Evolutionary conservation across 1,284 basidiomycete genomes (phyloP).

Genomic region (Cutaneotrichosporon mucoides): DNA sequence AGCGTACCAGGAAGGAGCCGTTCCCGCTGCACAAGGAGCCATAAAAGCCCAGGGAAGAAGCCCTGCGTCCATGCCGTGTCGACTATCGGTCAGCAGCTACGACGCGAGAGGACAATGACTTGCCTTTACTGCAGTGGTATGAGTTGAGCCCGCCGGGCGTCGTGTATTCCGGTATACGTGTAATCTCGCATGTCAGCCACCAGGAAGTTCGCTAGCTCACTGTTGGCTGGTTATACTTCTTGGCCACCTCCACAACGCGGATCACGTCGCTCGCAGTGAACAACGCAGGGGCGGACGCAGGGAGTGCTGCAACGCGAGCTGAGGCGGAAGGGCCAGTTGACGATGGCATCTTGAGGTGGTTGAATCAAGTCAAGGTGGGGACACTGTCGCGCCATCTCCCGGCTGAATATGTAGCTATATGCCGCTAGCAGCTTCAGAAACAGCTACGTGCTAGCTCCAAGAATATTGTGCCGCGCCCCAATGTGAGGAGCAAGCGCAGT

Average conservation of each 20-base stretch:
- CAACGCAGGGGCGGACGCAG: constrained; percentile 5
- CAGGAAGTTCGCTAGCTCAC: constrained; percentile 12
- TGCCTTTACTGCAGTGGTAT: constrained; percentile 29
- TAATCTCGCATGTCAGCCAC: constrained; percentile 17
- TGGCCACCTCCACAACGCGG: constrained; percentile 34
- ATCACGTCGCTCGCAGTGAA: constrained; percentile 18
- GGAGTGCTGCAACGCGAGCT: constrained; percentile 5
- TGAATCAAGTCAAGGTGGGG: too few species aligned
- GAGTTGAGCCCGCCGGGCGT: constrained; percentile 27
- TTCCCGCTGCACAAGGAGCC: constrained; percentile 33
- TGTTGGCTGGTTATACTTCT: constrained; percentile 29
- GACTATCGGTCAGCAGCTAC: background rate
- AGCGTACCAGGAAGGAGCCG: constrained; percentile 22
- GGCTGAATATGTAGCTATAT: too few species aligned
- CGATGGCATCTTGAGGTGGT: background rate
- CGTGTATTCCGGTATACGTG: constrained; percentile 35
- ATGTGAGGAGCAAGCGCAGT: too few species aligned
- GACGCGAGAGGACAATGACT: too few species aligned
- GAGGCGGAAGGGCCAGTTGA: background rate
- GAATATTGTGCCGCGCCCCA: too few species aligned
- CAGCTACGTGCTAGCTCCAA: too few species aligned
- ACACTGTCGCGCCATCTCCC: too few species aligned
- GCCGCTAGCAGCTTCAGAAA: too few species aligned
- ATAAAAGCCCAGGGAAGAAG: constrained; percentile 40
- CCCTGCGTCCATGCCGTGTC: constrained; percentile 37